phyloP scores from a whole-genome alignment of 2,329 filamentous ascomycete genomes.

The Fusarium pseudonygamai region DNA sequence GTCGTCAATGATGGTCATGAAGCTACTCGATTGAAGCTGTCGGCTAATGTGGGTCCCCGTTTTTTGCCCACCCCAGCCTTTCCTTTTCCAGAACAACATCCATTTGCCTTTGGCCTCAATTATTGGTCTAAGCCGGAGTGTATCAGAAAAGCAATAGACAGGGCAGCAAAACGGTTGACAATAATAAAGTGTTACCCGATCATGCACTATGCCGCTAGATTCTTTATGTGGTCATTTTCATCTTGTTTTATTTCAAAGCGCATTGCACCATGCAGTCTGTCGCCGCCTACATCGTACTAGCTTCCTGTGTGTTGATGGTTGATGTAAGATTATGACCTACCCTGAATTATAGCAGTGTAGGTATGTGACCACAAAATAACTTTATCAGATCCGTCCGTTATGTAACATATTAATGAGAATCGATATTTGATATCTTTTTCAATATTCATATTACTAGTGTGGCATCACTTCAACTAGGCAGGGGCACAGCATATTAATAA shows the following conservation, averaged over 20 bases:
- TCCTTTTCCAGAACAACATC: constrained; percentile 25
- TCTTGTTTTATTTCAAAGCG: neutral
- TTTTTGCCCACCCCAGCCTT: constrained; percentile 38
- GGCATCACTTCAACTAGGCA: neutral
- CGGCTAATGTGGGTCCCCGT: constrained; percentile 37
- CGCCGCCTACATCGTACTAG: neutral
- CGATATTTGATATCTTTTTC: neutral
- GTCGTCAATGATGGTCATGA: constrained; percentile 36
- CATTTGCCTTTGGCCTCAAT: neutral
- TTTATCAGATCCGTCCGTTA: neutral
- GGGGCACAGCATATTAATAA: neutral
- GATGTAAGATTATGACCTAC: neutral
- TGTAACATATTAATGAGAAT: neutral
- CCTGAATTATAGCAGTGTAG: neutral
- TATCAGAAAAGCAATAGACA: neutral
- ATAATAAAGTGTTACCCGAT: neutral
- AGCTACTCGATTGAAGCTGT: constrained; percentile 43
- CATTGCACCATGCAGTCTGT: neutral
- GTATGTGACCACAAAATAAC: neutral
- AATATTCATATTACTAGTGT: neutral
- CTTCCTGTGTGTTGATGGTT: neutral
- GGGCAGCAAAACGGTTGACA: neutral
- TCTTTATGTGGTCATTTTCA: neutral
- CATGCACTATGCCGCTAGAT: neutral
- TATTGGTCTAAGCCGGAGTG: neutral